Evolutionary conservation across 2,329 filamentous ascomycete genomes (phyloP).

Genomic region (Diplodia intermedia): DNA sequence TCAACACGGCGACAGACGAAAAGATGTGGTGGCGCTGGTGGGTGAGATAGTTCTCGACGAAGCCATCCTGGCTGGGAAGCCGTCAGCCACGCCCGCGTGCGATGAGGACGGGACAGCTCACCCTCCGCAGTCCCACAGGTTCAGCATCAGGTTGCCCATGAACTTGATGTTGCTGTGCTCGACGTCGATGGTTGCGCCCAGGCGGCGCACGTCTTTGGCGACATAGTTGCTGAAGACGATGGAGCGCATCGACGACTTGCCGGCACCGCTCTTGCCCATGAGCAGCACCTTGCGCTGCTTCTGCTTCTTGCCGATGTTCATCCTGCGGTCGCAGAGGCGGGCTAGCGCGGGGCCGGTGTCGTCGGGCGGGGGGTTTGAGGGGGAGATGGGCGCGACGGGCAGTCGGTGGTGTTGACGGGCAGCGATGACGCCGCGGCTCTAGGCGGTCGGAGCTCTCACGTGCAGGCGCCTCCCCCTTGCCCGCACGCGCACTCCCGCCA

Average conservation of each 20-base stretch:
- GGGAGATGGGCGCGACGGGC: constrained; percentile 44
- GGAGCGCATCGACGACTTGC: constrained; percentile 97
- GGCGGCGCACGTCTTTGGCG: constrained; percentile 87
- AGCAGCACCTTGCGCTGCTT: constrained; percentile 63
- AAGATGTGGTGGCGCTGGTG: constrained; percentile 97
- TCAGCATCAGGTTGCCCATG: constrained; percentile 94
- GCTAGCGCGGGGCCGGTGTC: neutral
- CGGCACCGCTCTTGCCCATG: constrained; percentile 92
- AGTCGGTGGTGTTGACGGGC: constrained; percentile 4
- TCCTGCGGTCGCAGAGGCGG: constrained; percentile 34
- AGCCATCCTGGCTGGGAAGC: constrained; percentile 80
- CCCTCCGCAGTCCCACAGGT: constrained; percentile 98
- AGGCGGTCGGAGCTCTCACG: constrained; percentile 15
- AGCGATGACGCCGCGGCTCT: constrained; percentile 14
- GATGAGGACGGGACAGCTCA: constrained; percentile 44
- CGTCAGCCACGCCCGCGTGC: constrained; percentile 2
- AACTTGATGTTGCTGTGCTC: constrained; percentile 99
- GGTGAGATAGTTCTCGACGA: constrained; percentile 97
- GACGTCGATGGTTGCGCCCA: constrained; percentile 97
- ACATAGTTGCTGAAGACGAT: constrained; percentile 99
- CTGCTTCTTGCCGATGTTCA: constrained; percentile 54
- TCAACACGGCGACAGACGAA: constrained; percentile 92
- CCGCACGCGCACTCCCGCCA: constrained; percentile 19
- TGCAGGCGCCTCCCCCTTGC: constrained; percentile 22
- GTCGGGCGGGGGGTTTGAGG: constrained; percentile 11